Base-by-base conservation (phyloP, 2,329 filamentous ascomycete species). In the Cercospora berteroae region DNA sequence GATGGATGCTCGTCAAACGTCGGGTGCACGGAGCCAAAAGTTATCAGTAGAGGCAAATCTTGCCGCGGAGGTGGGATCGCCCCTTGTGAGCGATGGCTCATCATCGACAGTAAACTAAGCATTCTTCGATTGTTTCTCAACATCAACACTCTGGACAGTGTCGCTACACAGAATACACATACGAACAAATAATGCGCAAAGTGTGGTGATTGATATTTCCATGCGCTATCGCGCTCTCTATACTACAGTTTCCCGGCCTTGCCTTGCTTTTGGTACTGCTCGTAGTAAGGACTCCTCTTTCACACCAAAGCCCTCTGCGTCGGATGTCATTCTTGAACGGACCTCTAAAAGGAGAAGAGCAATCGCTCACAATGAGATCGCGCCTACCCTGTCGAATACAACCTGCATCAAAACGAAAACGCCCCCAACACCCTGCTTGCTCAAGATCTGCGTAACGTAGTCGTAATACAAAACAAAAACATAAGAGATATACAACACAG, bases 401-500 rank as follows among this genome's bases (percentile, higher is more conserved):
- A 27, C 25, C 61, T 42, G 36, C 48, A 63, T 39, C 13, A 39
- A 48, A 39, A 13, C 55, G 18, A 70, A 67, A 70, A 72, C 71
- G 67, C 74, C 74, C 59, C 74, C 73, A 75, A 73, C 74, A 69
- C 74, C 74, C 69, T 72, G 74, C 74, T 75, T 63, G 65, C 68
- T 66, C 36, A 68, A 64, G 65, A 48, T 65, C 52, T 68, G 50
- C 66, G 68, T 68, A 57, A 61, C 52, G 42, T 56, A 60, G 65
- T 69, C 68, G 66, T 72, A 57, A 68, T 56, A 50, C 61, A 56
- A 66, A 65, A 61, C 55, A 67, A 63, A 27, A 27, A 69, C 60
- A 63, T 64, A 69, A 59, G 58, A 63, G 62, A 66, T 55, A 39
- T 60, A 16, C 8, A 48, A 62, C 44, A 23, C 25, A 36, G 50